Conservation (phyloP, 352 stramenopile species). For the Pythium brachiatum region DNA sequence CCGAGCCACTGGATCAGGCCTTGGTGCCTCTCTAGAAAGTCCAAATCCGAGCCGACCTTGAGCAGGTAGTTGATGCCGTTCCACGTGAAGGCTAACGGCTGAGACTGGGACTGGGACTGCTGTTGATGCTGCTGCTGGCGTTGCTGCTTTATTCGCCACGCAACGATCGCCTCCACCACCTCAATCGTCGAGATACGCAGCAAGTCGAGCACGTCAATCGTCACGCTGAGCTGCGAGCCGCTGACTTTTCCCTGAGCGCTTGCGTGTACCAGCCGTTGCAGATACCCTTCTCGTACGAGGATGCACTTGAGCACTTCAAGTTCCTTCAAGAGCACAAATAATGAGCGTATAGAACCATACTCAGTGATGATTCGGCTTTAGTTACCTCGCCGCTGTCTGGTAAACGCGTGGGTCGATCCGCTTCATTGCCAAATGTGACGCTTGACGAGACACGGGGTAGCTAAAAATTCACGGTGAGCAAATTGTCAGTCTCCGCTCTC, state of each 20-base stretch:
- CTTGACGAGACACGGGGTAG: constrained; percentile 42
- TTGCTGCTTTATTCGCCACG: constrained; percentile 60
- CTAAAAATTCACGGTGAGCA: constrained; percentile 7
- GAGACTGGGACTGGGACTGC: constrained; percentile 3
- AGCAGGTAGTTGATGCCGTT: constrained; percentile 92
- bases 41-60: constrained; percentile 87
- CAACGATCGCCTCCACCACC: constrained; percentile 76
- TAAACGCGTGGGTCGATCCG: constrained; percentile 14
- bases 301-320: constrained; percentile 89
- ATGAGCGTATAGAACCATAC: not conserved
- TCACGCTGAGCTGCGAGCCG: constrained; percentile 55
- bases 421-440: constrained; percentile 25
- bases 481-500: not conserved
- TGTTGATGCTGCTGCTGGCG: constrained; percentile 6
- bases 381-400: constrained; percentile 55
- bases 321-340: constrained; percentile 40
- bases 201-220: constrained; percentile 86
- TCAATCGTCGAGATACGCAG: constrained; percentile 86
- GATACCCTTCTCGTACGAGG: constrained; percentile 86
- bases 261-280: constrained; percentile 64
- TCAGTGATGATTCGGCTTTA: not conserved
- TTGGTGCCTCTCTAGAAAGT: constrained; percentile 84
- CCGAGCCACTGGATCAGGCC: constrained; percentile 81
- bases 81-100: constrained; percentile 64
- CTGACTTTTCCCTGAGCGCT: constrained; percentile 41